Evolutionary conservation across 2,329 filamentous ascomycete genomes (phyloP).

Genomic region (Claviceps digitariae): DNA sequence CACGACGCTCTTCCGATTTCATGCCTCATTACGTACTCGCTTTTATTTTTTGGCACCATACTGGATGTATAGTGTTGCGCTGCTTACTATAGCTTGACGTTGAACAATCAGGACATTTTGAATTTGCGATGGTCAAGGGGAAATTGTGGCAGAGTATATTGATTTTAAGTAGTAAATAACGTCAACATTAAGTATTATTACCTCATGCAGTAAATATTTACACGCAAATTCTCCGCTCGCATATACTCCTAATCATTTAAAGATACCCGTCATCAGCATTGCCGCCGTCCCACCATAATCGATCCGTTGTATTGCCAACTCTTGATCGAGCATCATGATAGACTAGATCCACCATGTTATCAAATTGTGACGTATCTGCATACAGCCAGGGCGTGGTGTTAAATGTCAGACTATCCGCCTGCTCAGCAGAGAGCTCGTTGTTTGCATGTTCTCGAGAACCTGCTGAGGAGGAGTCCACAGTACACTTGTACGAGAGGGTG

Average conservation of each 20-base stretch:
- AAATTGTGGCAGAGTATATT: too few species aligned
- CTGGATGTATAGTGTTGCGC: too few species aligned
- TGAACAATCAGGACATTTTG: too few species aligned
- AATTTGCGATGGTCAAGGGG: too few species aligned
- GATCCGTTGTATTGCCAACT: conserved; percentile 13
- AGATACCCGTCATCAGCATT: conserved; percentile 25
- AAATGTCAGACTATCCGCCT: conserved; percentile 23
- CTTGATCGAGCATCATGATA: conserved; percentile 16
- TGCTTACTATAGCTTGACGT: too few species aligned
- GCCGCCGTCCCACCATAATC: conserved; percentile 27
- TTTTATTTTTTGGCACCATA: too few species aligned
- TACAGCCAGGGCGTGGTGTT: conserved; percentile 31
- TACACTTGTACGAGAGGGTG: conserved; percentile 22
- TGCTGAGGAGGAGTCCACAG: conserved; percentile 10
- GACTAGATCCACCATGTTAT: conserved; percentile 23
- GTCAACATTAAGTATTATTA: too few species aligned
- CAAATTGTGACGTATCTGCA: conserved; percentile 26
- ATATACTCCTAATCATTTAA: conserved; percentile 9
- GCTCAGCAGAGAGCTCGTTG: conserved; percentile 19
- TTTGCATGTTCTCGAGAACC: conserved; percentile 12
- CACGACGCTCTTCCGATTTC: too few species aligned
- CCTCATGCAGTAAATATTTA: background rate
- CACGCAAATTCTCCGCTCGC: too few species aligned
- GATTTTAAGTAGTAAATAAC: too few species aligned
- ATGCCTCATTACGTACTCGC: too few species aligned